Conservation (phyloP, 176 grass and related monocot species). For the Oryza glumipatula region DNA sequence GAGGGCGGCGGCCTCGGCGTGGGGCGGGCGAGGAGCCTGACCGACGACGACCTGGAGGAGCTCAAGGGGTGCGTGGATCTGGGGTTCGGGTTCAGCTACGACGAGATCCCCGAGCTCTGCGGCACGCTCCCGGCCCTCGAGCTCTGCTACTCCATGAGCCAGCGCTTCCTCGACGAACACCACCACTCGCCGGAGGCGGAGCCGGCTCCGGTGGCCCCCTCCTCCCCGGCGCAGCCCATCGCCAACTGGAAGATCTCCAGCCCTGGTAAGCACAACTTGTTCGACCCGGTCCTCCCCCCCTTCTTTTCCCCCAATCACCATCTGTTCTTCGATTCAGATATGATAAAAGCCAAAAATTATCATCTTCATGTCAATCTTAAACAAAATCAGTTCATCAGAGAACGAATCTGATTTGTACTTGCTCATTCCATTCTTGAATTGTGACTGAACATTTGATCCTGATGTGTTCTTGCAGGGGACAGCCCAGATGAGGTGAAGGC, state of each 20-base stretch:
- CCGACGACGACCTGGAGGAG: slow-evolving; percentile 57
- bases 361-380: neutral
- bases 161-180: slow-evolving; percentile 37
- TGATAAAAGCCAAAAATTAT: neutral
- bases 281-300: neutral
- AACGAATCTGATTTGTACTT: neutral
- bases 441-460: neutral
- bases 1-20: neutral
- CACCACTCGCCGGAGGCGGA: neutral
- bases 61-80: slow-evolving; percentile 52
- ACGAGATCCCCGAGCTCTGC: slow-evolving; percentile 50
- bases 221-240: slow-evolving; percentile 12
- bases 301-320: neutral
- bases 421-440: neutral
- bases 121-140: slow-evolving; percentile 47
- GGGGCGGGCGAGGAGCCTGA: slow-evolving; percentile 39
- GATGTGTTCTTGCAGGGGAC: slow-evolving; percentile 22
- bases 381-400: neutral
- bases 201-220: too few relatives aligned
- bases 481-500: slow-evolving; percentile 55
- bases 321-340: neutral
- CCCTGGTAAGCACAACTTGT: slow-evolving; percentile 35
- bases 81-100: slow-evolving; percentile 52
- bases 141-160: slow-evolving; percentile 56
- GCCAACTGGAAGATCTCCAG: slow-evolving; percentile 59